A percentile compares a stretch with the other conserved stretches of the same genome.
Conservation (phyloP, 1,284 basidiomycete genomes). For the Cerioporus squamosus region DNA sequence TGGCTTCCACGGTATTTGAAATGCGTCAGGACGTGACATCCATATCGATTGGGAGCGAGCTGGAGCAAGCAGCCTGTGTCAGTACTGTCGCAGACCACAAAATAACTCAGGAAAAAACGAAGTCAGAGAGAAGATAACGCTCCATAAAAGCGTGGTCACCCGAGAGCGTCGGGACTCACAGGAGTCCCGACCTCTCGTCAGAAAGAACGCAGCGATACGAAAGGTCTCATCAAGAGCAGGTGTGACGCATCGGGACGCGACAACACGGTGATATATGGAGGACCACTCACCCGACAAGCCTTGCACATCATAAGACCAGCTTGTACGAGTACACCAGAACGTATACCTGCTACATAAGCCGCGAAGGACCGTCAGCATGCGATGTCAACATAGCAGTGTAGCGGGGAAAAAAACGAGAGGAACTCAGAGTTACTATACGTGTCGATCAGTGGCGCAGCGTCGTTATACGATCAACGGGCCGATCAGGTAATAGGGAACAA, state of each 20-base stretch:
- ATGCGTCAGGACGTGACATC: too few species aligned
- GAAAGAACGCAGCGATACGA: neutral
- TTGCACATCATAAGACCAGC: too few species aligned
- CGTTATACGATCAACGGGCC: neutral
- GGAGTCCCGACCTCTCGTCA: neutral
- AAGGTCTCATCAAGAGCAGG: neutral
- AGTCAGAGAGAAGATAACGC: conserved; percentile 1
- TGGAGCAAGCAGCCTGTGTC: too few species aligned
- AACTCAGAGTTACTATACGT: neutral
- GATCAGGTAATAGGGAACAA: conserved; percentile 3
- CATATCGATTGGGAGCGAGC: too few species aligned
- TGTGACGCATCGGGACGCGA: too few species aligned
- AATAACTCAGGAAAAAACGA: neutral
- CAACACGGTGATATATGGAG: too few species aligned
- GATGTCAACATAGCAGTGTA: neutral
- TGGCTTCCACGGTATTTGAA: too few species aligned
- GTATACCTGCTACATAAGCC: neutral
- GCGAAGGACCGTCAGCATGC: neutral
- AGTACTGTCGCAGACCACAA: too few species aligned
- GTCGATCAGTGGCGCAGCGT: neutral
- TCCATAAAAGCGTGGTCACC: neutral
- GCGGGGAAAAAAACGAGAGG: too few species aligned
- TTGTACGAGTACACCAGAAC: too few species aligned
- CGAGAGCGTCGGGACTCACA: neutral
- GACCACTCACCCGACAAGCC: neutral